Evolutionary conservation across 2,329 filamentous ascomycete species (phyloP), one percentile per base, ranked within the genome.

Genomic region (Pseudogymnoascus sp.): DNA sequence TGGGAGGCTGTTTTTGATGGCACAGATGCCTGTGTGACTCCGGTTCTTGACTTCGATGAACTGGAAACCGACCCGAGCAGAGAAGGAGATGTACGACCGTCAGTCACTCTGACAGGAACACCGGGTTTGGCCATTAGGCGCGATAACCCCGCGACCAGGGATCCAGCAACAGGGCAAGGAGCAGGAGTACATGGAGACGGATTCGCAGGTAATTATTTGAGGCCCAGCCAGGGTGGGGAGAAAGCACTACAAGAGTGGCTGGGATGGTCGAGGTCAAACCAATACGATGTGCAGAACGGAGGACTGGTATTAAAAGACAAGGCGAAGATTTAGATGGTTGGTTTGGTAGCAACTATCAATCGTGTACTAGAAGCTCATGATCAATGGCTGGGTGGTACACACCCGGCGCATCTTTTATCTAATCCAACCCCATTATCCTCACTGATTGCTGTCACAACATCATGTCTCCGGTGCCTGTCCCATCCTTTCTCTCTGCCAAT

Each of bases 11-110:
- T 96, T 5, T 97, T 97, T 71, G 90, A 96, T 71, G 90, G 89
- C 9, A 94, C 89, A 0, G 93, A 97, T 75, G 93, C 93, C 1
- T 97, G 93, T 73, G 91, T 88, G 65, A 91, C 90, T n/a, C 93
- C 93, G 0, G 89, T 97, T 1, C 76, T 96, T 41, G 86, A 85
- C 35, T 89, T 91, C 66, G 69, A 67, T 0, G 91, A 96, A 74
- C 77, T 96, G 43, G 83, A 90, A 67, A 68, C 63, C 2, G 71
- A 76, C 36, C 58, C 70, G 7, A 64, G 62, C n/a, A 75, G 78
- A 57, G 84, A 86, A 69, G 82, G 86, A 53, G 88, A 91, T 66
- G 88, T 90, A 75, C 75, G 89, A 63, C 88, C 89, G 1, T 75
- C 81, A 1, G 88, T 92, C 8, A 85, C 84, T 36, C 73, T 97